Percentiles rank a stretch among this genome's conserved stretches.
Evolutionary conservation across 1,284 basidiomycete genomes (phyloP).

Genomic region (Leccinum griseonigrum): DNA sequence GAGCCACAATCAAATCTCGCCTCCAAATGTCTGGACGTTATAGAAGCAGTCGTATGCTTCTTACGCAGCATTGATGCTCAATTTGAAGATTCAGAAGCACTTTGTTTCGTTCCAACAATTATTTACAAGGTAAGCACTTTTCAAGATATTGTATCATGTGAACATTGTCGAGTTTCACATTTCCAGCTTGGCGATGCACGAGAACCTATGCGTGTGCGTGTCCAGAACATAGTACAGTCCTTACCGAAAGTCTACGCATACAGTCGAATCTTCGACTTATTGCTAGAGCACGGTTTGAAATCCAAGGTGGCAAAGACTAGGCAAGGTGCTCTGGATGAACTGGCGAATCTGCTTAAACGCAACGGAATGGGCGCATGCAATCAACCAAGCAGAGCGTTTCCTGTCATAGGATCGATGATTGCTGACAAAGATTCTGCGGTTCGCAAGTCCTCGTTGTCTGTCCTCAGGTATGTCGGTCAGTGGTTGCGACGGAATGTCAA

Average conservation of each 20-base stretch:
- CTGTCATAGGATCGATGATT: conserved; percentile 77
- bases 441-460: conserved; percentile 77
- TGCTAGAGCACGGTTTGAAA: conserved; percentile 84
- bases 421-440: conserved; percentile 87
- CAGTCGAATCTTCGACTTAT: conserved; percentile 83
- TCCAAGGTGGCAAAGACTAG: conserved; percentile 91
- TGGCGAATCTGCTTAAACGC: conserved; percentile 74
- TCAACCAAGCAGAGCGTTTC: conserved; percentile 75
- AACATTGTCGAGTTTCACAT: conserved; percentile 5
- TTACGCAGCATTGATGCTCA: conserved; percentile 74
- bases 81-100: conserved; percentile 85
- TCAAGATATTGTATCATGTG: background rate
- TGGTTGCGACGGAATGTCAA: conserved; percentile 3
- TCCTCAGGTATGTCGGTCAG: conserved; percentile 55
- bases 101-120: conserved; percentile 88
- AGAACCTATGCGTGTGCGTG: conserved; percentile 69
- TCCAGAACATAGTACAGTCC: conserved; percentile 70
- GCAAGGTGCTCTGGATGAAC: conserved; percentile 82
- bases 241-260: conserved; percentile 84
- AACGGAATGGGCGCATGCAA: conserved; percentile 84
- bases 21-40: conserved; percentile 86
- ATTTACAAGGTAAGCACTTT: conserved; percentile 74
- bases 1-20: conserved; percentile 93
- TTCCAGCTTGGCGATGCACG: conserved; percentile 76
- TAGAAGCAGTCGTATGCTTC: conserved; percentile 78